Evolutionary conservation across 2,329 filamentous ascomycete genomes (phyloP).

Genomic region (Xylariaceae sp.): DNA sequence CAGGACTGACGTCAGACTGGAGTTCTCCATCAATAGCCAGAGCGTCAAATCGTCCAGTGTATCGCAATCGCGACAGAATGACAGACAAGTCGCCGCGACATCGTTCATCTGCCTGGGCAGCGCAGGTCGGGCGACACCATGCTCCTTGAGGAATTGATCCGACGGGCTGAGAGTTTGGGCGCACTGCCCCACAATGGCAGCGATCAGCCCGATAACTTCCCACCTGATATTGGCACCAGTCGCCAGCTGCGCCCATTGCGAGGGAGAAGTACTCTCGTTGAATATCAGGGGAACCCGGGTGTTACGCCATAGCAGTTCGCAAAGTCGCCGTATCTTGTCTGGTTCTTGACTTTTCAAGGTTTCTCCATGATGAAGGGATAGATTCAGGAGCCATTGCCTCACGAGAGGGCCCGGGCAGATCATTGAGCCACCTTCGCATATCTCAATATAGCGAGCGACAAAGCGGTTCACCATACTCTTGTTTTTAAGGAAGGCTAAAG

Average conservation of each 20-base stretch:
- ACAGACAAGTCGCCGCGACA: conserved; percentile 24
- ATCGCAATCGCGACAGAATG: conserved; percentile 30
- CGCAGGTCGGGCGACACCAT: conserved; percentile 20
- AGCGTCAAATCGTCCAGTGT: conserved; percentile 27
- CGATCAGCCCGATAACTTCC: conserved; percentile 32
- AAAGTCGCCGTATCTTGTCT: conserved; percentile 27
- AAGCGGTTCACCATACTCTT: conserved; percentile 24
- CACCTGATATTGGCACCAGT: conserved; percentile 29
- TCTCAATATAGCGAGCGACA: conserved; percentile 24
- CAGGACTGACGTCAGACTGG: conserved; percentile 15
- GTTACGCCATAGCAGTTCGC: conserved; percentile 30
- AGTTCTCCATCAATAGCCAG: conserved; percentile 27
- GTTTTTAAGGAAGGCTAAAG: conserved; percentile 29
- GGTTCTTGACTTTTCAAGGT: conserved; percentile 27
- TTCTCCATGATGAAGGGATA: conserved; percentile 24
- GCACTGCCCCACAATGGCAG: conserved; percentile 24
- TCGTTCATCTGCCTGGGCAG: conserved; percentile 26
- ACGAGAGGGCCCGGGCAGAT: conserved; percentile 26
- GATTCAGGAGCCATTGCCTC: conserved; percentile 28
- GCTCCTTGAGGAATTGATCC: conserved; percentile 22
- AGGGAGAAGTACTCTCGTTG: conserved; percentile 22
- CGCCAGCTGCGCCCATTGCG: conserved; percentile 23
- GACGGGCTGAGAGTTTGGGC: conserved; percentile 22
- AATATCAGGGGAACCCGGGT: conserved; percentile 25
- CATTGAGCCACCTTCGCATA: conserved; percentile 22